Percentiles rank a stretch among this genome's conserved stretches.
These are phyloP conservation scores for Ilyonectria sp. DNA, from an alignment of 2,329 filamentous ascomycete species.

Conservation along the genomic window DNA sequence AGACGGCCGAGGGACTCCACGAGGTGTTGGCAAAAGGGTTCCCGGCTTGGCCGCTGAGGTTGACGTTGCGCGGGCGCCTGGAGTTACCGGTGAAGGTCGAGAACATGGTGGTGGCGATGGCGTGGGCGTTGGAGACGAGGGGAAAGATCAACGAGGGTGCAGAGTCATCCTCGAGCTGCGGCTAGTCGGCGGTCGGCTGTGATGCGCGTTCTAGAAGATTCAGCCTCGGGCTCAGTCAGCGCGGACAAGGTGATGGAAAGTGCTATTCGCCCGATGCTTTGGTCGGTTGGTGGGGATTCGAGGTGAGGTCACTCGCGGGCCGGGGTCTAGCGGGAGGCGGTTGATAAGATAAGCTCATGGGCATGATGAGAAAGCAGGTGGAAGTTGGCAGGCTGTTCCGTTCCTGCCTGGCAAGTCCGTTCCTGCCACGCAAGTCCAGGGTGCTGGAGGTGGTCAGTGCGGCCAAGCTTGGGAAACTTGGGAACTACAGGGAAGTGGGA, in stretches of 20 bases:
- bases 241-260: conserved; percentile 27
- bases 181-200: conserved; percentile 18
- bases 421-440: too few species aligned
- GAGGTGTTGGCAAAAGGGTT: conserved; percentile 83
- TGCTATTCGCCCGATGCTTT: conserved; percentile 41
- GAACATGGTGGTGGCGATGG: conserved; percentile 75
- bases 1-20: conserved; percentile 69
- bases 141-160: conserved; percentile 24
- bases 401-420: too few species aligned
- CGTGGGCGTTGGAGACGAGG: conserved; percentile 24
- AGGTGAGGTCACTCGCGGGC: conserved; percentile 38
- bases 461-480: conserved; percentile 1
- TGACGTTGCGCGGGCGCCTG: conserved; percentile 90
- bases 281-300: conserved; percentile 45
- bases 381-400: background rate
- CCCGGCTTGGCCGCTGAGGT: conserved; percentile 86
- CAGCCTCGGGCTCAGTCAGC: conserved; percentile 47
- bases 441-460: conserved; percentile 22
- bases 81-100: conserved; percentile 92
- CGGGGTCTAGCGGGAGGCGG: conserved; percentile 16
- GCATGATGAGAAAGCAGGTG: conserved; percentile 2
- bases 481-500: conserved; percentile 11
- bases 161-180: conserved; percentile 33
- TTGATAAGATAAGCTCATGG: conserved; percentile 31
- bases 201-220: conserved; percentile 48